Conservation (phyloP, 345 rosid genomes). For the Zanthoxylum bungeanum region DNA sequence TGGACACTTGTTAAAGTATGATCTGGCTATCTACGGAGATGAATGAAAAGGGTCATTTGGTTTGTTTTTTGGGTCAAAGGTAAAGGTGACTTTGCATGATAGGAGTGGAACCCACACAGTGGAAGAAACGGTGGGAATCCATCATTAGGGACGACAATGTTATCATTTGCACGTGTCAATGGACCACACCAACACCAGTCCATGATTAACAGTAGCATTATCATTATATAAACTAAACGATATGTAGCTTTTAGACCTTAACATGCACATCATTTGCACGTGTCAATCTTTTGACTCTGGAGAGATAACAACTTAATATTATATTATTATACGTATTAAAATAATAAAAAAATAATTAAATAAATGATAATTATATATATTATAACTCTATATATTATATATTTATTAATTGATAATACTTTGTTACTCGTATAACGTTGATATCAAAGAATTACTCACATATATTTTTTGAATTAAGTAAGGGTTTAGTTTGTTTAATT, state of each 20-base stretch:
- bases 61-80: constrained; percentile 33
- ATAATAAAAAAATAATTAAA: no score
- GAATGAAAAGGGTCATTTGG: neutral
- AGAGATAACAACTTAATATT: no score
- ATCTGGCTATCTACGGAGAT: neutral
- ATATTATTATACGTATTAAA: no score
- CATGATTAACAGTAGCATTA: neutral
- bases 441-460: no score
- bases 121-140: constrained; percentile 66
- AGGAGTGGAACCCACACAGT: constrained; percentile 55
- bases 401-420: no score
- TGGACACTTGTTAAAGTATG: constrained; percentile 16
- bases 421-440: no score
- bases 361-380: no score
- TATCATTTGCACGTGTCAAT: constrained; percentile 66
- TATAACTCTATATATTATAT: no score
- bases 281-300: no score
- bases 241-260: neutral
- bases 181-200: constrained; percentile 37
- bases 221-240: neutral
- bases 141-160: constrained; percentile 50
- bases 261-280: no score
- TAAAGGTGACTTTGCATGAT: constrained; percentile 28
- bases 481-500: neutral
- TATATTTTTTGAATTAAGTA: no score